Percentiles rank a stretch among this genome's conserved stretches.
These are phyloP conservation scores for Batkoa obscura DNA, from an alignment of 371 early-diverging fungal genomes.

Conservation along the genomic window DNA sequence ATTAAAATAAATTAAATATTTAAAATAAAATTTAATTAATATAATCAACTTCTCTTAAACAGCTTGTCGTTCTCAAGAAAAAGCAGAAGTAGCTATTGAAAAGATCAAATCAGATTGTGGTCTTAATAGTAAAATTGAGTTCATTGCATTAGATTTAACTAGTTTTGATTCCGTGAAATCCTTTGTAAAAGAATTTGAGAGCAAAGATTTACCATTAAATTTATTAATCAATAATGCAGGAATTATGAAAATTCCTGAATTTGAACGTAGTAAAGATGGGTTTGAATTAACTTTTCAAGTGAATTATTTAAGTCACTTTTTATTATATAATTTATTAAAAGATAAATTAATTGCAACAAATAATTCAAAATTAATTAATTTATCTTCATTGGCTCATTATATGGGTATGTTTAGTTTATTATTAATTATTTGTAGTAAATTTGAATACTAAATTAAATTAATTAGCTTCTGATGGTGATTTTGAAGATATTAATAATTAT, in stretches of 20 bases:
- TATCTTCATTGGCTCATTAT: neutral
- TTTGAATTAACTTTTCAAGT: slow-evolving; percentile 3
- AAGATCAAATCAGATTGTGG: slow-evolving; percentile 6
- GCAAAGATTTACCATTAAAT: neutral
- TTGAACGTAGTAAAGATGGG: neutral
- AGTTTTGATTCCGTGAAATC: neutral
- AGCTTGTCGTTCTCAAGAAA: slow-evolving; percentile 9
- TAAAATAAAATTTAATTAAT: no score
- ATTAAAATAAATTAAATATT: neutral
- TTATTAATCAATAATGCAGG: slow-evolving; percentile 5
- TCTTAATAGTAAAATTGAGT: slow-evolving; percentile 13
- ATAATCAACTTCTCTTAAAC: no score
- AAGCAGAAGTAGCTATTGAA: slow-evolving; percentile 9
- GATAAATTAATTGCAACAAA: neutral
- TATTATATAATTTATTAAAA: neutral
- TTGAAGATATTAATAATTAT: neutral
- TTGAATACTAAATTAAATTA: no score
- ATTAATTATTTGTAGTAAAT: no score
- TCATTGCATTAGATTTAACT: slow-evolving; percentile 10
- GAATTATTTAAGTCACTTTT: neutral
- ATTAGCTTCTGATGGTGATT: no score
- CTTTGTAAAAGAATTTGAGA: neutral
- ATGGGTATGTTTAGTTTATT: no score
- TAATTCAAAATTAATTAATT: neutral
- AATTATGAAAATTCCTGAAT: slow-evolving; percentile 1